A percentile compares a stretch with the other conserved stretches of the same genome.
Conservation (phyloP, 1,284 basidiomycete species). For the Cryptococcus sp. region DNA sequence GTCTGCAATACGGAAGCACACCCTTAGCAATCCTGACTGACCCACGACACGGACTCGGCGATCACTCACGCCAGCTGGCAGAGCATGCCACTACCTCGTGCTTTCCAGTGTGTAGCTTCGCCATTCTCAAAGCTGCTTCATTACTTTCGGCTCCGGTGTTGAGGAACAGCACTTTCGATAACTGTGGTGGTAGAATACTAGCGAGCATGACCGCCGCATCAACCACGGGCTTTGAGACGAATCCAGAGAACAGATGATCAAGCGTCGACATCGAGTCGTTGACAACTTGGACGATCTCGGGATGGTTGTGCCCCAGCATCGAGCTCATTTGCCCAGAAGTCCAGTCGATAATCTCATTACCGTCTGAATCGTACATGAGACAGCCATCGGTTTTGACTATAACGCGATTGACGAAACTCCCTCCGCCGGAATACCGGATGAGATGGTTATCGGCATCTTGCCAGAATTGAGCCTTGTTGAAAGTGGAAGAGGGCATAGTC, state of each 20-base stretch:
- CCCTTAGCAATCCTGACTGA: too few species aligned
- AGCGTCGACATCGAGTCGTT: conserved; percentile 28
- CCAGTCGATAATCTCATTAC: conserved; percentile 41
- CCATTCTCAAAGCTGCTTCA: conserved; percentile 43
- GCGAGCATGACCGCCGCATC: conserved; percentile 31
- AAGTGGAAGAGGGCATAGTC: conserved; percentile 8
- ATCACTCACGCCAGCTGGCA: conserved; percentile 29
- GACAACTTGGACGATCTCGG: conserved; percentile 37
- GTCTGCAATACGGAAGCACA: conserved; percentile 14
- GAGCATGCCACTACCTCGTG: conserved; percentile 40
- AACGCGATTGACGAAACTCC: conserved; percentile 17
- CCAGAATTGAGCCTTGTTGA: conserved; percentile 26
- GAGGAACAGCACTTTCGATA: conserved; percentile 39
- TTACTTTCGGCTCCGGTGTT: conserved; percentile 41
- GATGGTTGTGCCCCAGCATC: conserved; percentile 38
- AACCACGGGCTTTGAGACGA: conserved; percentile 39
- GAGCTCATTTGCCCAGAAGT: conserved; percentile 43
- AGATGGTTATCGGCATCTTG: conserved; percentile 22
- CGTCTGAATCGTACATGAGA: conserved; percentile 30
- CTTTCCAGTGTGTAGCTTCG: conserved; percentile 45
- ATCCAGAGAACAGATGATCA: conserved; percentile 43
- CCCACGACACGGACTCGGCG: too few species aligned
- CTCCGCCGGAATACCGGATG: conserved; percentile 27
- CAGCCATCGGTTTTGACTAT: conserved; percentile 26
- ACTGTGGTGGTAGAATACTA: conserved; percentile 23